Evolutionary conservation across 305 asterid genomes (phyloP), one percentile per base, ranked within the genome.

Genomic region (Nicotiana rustica): DNA sequence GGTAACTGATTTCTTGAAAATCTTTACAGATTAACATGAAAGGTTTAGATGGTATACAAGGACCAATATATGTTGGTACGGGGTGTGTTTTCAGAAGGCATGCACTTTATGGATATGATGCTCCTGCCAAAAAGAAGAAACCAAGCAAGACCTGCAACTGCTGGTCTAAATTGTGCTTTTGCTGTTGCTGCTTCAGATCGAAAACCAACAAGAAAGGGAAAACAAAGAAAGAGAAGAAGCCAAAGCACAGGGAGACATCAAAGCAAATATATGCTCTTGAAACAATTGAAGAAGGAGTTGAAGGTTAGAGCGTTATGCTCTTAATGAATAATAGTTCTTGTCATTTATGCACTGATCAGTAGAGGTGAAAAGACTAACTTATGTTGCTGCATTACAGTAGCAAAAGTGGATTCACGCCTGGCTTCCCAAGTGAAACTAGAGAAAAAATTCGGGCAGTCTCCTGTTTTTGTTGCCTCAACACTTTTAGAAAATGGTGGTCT

Each of bases 21-120:
- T 85, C 68, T 65, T 82, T 81, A 68, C 93, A 95, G 98, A 95
- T 95, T 83, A 95, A 93, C 80, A 93, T 95, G 98, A 95, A 95
- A 88, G 97, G 97, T 36, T 90, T 95, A 85, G 98, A 95, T 89
- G 98, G 98, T 65, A 82, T 93, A 84, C 98, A 95, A 92, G 98
- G 98, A 44, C 98, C 98, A 68, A 93, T 95, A 81, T 95, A 93
- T 69, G 98, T 93, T 6, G 98, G 97, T 79, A 95, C 98, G 0
- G 98, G 98, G 13, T 93, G 98, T 85, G 96, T 94, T 29, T 94
- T 94, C 81, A 88, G 97, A 88, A 88, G 97, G 91, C 96, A 91
- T 77, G 98, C 98, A 14, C 89, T 95, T 41, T 93, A 95, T 78
- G 98, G 97, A 81, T 87, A 44, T 68, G 96, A 91, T 82, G 96